A percentile compares a stretch with the other conserved stretches of the same genome.
These are phyloP conservation scores for Arachnomyces sp. DNA, from an alignment of 2,329 filamentous ascomycete genomes.

Conservation along the genomic window DNA sequence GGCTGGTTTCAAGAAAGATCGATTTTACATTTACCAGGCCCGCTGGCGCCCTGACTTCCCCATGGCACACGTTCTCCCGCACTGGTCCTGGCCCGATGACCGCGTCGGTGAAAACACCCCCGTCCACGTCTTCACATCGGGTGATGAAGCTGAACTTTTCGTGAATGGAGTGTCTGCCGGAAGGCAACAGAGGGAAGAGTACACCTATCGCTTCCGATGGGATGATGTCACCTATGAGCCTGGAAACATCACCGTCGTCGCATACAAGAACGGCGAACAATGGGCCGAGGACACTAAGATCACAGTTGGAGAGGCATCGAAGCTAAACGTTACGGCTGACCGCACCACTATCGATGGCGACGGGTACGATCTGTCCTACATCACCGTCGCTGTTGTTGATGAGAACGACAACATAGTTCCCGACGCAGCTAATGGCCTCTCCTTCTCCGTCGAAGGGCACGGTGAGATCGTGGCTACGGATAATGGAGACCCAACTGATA, in stretches of 20 bases:
- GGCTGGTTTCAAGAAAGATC: slow-evolving; percentile 50
- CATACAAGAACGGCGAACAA: slow-evolving; percentile 39
- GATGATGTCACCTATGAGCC: slow-evolving; percentile 43
- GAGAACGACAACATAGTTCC: slow-evolving; percentile 37
- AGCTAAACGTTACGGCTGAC: slow-evolving; percentile 35
- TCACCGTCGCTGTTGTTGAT: slow-evolving; percentile 41
- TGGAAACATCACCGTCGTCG: slow-evolving; percentile 40
- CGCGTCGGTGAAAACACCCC: slow-evolving; percentile 42
- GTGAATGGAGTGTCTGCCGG: slow-evolving; percentile 44
- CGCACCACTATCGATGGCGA: slow-evolving; percentile 31
- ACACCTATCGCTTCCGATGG: slow-evolving; percentile 45
- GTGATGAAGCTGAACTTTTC: slow-evolving; percentile 48
- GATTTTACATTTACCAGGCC: slow-evolving; percentile 48
- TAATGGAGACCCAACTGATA: slow-evolving; percentile 43
- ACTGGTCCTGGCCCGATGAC: slow-evolving; percentile 50
- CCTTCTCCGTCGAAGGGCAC: slow-evolving; percentile 37
- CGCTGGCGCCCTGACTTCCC: slow-evolving; percentile 43
- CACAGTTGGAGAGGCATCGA: slow-evolving; percentile 35
- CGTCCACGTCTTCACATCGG: slow-evolving; percentile 47
- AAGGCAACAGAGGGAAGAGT: slow-evolving; percentile 25
- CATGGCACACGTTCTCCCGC: slow-evolving; percentile 47
- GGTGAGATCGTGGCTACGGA: slow-evolving; percentile 44
- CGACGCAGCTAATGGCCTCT: slow-evolving; percentile 34
- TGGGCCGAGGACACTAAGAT: slow-evolving; percentile 39
- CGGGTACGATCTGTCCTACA: slow-evolving; percentile 40